Conservation (phyloP, 345 rosid species). For the Boechera retrofracta region DNA sequence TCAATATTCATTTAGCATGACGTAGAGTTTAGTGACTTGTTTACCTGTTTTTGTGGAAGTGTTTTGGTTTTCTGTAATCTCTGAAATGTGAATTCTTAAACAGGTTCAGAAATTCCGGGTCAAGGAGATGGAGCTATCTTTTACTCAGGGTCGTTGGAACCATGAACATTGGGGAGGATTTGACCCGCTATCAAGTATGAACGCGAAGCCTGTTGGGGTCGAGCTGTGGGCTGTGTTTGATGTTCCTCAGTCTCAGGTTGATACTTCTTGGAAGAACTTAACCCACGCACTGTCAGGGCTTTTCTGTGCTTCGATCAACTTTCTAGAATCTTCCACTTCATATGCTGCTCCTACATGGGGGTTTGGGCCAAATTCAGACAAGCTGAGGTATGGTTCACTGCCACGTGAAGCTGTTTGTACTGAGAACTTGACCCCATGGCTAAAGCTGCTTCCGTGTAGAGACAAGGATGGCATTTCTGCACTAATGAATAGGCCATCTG, state of each 20-base stretch:
- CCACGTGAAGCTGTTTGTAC: conserved; percentile 99
- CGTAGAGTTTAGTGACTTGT: background rate
- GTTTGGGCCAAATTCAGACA: conserved; percentile 61
- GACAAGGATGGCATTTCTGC: conserved; percentile 85
- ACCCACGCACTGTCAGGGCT: conserved; percentile 92
- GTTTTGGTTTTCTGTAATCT: conserved; percentile 11
- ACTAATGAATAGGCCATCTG: conserved; percentile 89
- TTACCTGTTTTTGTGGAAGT: background rate
- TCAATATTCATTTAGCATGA: background rate
- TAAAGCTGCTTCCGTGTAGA: conserved; percentile 95
- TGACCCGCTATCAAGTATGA: conserved; percentile 81
- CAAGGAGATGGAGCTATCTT: conserved; percentile 94
- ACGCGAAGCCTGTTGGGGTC: conserved; percentile 95
- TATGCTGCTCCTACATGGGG: conserved; percentile 87
- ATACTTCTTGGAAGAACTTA: conserved; percentile 86
- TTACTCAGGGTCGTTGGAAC: conserved; percentile 98
- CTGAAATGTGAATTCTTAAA: conserved; percentile 20
- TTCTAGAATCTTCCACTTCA: conserved; percentile 76
- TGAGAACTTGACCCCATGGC: conserved; percentile 98
- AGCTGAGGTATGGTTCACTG: conserved; percentile 80
- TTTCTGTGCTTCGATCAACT: conserved; percentile 95
- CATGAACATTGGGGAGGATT: conserved; percentile 98
- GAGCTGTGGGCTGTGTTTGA: conserved; percentile 98
- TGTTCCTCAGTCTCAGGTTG: conserved; percentile 73
- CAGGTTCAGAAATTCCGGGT: conserved; percentile 79